Conservation (phyloP, 139 green algal genomes). For the Klebsormidium nitens region DNA sequence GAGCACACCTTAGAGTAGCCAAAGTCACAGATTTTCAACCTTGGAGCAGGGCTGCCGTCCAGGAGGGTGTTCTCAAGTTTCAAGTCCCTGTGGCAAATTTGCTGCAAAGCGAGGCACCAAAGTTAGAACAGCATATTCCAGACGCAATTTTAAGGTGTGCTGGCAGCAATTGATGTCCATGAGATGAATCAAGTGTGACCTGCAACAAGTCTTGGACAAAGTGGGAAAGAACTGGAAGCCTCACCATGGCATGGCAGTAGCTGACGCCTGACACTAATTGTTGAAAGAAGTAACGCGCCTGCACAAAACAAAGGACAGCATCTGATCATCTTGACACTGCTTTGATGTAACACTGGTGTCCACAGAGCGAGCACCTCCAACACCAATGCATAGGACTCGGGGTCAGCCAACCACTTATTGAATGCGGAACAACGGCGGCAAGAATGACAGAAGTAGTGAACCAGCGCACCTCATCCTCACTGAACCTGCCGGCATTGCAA, state of each 20-base stretch:
- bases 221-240: too few relatives aligned
- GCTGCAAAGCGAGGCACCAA: conserved; percentile 4
- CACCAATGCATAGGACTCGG: too few relatives aligned
- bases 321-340: not conserved
- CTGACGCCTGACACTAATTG: conserved; percentile 92
- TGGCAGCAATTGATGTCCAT: too few relatives aligned
- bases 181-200: too few relatives aligned
- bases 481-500: conserved; percentile 82
- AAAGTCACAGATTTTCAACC: conserved; percentile 98
- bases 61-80: conserved; percentile 97
- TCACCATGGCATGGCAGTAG: conserved; percentile 90
- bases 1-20: conserved; percentile 68
- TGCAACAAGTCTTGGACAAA: too few relatives aligned
- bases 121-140: too few relatives aligned
- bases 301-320: not conserved
- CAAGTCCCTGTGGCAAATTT: conserved; percentile 91
- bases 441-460: too few relatives aligned
- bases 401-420: too few relatives aligned
- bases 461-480: conserved; percentile 73
- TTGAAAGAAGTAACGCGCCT: conserved; percentile 96
- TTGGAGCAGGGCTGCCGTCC: conserved; percentile 67
- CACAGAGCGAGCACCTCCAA: too few relatives aligned
- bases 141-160: too few relatives aligned
- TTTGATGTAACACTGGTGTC: not conserved
- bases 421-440: too few relatives aligned